These are phyloP conservation scores for Cladosporium velox DNA, from an alignment of 2,329 filamentous ascomycete species.

Conservation along the genomic window DNA sequence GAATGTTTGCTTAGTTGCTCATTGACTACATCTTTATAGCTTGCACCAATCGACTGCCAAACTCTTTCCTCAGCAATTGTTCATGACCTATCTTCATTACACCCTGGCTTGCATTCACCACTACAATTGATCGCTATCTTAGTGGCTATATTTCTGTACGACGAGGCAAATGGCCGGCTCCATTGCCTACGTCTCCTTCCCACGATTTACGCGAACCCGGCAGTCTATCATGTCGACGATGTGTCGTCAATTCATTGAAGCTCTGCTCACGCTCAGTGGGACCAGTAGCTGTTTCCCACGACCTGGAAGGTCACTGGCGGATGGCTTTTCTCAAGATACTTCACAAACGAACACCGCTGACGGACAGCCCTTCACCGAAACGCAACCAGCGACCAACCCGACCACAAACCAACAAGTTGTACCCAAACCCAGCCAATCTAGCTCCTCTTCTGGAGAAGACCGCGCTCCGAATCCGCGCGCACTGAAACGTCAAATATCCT, in stretches of 20 bases:
- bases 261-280: not conserved
- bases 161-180: constrained; percentile 3
- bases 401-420: not conserved
- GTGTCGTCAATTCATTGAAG: not conserved
- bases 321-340: not conserved
- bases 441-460: no score
- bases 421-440: no score
- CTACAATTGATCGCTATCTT: not conserved
- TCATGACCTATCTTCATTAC: not conserved
- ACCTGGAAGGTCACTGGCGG: not conserved
- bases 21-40: not conserved
- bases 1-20: not conserved
- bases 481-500: no score
- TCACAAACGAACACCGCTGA: not conserved
- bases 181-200: constrained; percentile 18
- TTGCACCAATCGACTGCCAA: not conserved
- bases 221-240: not conserved
- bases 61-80: not conserved
- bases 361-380: no score
- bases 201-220: not conserved
- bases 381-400: no score
- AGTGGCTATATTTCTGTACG: not conserved
- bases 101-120: not conserved
- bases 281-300: not conserved
- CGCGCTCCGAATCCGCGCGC: no score